Evolutionary conservation across 129 eudicot genomes (phyloP), one percentile per base, ranked within the genome.

Genomic region (Deinandra increscens): DNA sequence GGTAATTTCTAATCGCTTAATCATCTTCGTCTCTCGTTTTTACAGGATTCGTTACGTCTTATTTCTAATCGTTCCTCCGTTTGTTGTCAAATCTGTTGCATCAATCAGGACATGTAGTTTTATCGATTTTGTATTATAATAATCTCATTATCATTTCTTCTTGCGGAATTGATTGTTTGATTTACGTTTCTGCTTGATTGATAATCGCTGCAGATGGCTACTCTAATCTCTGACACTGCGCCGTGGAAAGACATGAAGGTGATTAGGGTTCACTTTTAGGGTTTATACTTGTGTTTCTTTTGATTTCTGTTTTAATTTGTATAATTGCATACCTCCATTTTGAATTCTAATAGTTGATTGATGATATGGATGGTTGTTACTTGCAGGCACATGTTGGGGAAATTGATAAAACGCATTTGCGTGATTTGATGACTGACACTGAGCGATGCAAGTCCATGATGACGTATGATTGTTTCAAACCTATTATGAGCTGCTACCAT

Each of bases 181-280:
- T 15, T 26, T 38, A 36, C 7, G 14, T 51, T 36, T 7, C 50
- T 59, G 65, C 9, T 33, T 64, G 66, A 76, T 33, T 64, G 66
- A 76, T 46, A 67, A 59, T 50, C 43, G 42, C 49, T 81, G 84
- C 76, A 92, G 89, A 92, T 92, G 98, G 91, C 91, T 19, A 64
- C 85, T 79, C 67, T 92, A 20, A 89, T 92, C 64, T 84, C 89
- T 33, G 95, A 89, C 69, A 72, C 87, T n/a, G 84, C 86, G 22
- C 73, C 95, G 3, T 92, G 98, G 98, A 84, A 85, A 71, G 87
- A 81, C 80, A 78, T 92, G 77, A 86, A 79, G 91, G 96, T 92
- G 60, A 81, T 46, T 41, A 46, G 1, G 2, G 23, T 11, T 71
- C 15, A 10, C 15, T 36, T 18, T 13, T 26, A 26, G 31, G 31